phyloP scores from a whole-genome alignment of 768 basidiomycete genomes.

The Leccinum broughii region DNA sequence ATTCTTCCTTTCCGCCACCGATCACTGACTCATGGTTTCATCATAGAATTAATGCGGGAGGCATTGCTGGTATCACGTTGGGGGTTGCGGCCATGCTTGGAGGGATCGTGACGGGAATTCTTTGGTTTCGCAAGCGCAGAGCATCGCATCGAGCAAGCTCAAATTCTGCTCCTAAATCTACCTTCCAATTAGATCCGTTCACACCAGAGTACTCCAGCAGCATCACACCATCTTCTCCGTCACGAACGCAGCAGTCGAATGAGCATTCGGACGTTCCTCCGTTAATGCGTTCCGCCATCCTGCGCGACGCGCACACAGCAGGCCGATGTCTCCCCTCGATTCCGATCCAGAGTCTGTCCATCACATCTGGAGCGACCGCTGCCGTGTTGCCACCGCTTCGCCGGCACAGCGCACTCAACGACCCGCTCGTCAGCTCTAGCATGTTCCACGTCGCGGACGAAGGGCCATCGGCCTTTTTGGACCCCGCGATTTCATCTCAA shows the following conservation, averaged over 20 bases:
- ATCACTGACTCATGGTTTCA: slow-evolving; percentile 4
- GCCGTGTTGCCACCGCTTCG: slow-evolving; percentile 3
- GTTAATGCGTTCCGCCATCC: slow-evolving; percentile 9
- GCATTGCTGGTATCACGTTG: slow-evolving; percentile 9
- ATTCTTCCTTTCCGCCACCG: not conserved
- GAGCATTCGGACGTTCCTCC: slow-evolving; percentile 1
- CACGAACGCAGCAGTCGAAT: not conserved
- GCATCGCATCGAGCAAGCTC: not conserved
- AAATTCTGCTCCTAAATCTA: not conserved
- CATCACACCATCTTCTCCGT: not conserved
- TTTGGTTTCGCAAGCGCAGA: slow-evolving; percentile 12
- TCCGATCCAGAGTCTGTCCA: not conserved
- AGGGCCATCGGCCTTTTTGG: not conserved
- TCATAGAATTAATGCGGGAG: slow-evolving; percentile 13
- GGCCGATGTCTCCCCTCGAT: not conserved
- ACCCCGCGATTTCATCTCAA: not conserved
- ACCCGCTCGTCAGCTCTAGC: not conserved
- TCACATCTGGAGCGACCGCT: not conserved
- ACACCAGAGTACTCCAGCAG: not conserved
- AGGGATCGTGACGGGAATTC: slow-evolving; percentile 1
- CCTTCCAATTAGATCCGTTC: slow-evolving; percentile 8
- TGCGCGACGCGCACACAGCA: slow-evolving; percentile 10
- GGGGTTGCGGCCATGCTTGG: slow-evolving; percentile 10
- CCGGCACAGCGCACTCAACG: not conserved
- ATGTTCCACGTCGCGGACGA: not conserved